Evolutionary conservation across 2,329 filamentous ascomycete genomes (phyloP).

Genomic region (Coniochaeta ligniaria): DNA sequence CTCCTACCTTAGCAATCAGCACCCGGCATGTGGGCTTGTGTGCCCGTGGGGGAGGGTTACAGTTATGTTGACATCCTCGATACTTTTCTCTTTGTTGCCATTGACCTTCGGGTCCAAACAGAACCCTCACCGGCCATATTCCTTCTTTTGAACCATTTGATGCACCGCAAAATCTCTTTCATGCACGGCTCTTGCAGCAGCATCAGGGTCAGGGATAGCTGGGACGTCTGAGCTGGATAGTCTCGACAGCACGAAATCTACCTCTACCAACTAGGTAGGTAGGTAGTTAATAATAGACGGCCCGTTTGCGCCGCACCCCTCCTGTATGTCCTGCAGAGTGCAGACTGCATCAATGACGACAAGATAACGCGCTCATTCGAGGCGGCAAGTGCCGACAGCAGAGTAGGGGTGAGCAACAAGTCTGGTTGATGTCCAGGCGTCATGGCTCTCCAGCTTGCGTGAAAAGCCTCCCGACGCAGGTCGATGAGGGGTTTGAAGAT

Average conservation of each 20-base stretch:
- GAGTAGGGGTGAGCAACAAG: not conserved
- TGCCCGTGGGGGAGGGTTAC: not conserved
- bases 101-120: not conserved
- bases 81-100: not conserved
- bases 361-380: not conserved
- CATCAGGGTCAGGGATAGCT: not conserved
- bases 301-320: not conserved
- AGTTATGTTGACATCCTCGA: not conserved
- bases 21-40: not conserved
- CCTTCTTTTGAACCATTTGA: not conserved
- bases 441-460: not conserved
- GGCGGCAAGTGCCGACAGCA: not conserved
- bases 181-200: not conserved
- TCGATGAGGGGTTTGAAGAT: not conserved
- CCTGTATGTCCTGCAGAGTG: not conserved
- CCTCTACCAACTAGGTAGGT: too few species aligned
- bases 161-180: not conserved
- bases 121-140: not conserved
- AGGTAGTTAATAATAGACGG: not conserved
- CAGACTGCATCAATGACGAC: not conserved
- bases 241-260: too few species aligned
- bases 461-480: not conserved
- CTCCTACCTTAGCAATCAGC: not conserved
- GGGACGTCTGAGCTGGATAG: not conserved
- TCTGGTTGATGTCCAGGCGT: not conserved